Conservation (phyloP, 2,329 filamentous ascomycete species). For the Paraphaeosphaeria sporulosa region DNA sequence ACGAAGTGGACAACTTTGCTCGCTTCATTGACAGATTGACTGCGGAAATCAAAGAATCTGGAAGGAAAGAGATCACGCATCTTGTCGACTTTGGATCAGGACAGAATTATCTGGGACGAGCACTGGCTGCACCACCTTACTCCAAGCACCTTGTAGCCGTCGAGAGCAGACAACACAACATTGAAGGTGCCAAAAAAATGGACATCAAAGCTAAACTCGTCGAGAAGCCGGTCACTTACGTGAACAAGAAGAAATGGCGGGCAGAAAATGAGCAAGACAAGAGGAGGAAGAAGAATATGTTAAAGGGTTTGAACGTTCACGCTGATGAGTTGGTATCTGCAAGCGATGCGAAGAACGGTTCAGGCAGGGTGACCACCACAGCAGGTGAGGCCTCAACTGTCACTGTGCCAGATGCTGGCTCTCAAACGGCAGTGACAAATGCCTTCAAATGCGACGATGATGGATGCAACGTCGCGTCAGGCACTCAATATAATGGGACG, state of each 20-base stretch:
- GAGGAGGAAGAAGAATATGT: slow-evolving; percentile 39
- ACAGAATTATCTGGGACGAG: slow-evolving; percentile 92
- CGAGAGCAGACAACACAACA: slow-evolving; percentile 86
- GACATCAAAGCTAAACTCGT: slow-evolving; percentile 83
- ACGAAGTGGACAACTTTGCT: slow-evolving; percentile 93
- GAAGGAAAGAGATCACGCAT: slow-evolving; percentile 70
- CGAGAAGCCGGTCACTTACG: slow-evolving; percentile 74
- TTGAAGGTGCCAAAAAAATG: slow-evolving; percentile 81
- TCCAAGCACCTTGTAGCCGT: slow-evolving; percentile 89
- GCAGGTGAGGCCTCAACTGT: not conserved
- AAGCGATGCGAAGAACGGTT: not conserved
- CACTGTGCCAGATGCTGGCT: not conserved
- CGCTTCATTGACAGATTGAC: slow-evolving; percentile 78
- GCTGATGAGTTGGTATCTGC: not conserved
- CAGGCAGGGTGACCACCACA: not conserved
- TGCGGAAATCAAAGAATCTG: slow-evolving; percentile 53
- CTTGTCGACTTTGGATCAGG: slow-evolving; percentile 96
- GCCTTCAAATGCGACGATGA: slow-evolving; percentile 21
- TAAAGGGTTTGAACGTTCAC: not conserved
- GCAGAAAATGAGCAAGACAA: slow-evolving; percentile 54
- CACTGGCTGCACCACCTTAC: slow-evolving; percentile 84
- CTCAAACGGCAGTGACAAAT: slow-evolving; percentile 1
- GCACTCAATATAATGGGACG: not conserved
- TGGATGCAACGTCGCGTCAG: slow-evolving; percentile 19
- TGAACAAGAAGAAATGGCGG: slow-evolving; percentile 83